phyloP scores from a whole-genome alignment of 176 grass and related monocot genomes.

The Avena sativa region DNA sequence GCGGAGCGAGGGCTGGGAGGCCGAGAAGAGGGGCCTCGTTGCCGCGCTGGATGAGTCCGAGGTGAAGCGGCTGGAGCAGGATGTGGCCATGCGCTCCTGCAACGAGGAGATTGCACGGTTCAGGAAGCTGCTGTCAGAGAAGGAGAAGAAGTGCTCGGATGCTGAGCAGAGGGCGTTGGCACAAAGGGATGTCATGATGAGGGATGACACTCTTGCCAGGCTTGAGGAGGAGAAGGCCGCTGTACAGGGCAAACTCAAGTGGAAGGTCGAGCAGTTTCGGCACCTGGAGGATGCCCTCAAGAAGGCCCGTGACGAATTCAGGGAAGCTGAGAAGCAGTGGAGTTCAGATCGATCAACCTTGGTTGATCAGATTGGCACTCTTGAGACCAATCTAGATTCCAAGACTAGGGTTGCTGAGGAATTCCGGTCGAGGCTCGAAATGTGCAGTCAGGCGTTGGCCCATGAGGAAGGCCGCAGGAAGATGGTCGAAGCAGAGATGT shows the following conservation, averaged over 20 bases:
- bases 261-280: conserved; percentile 86
- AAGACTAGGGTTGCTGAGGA: conserved; percentile 63
- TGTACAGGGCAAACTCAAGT: conserved; percentile 67
- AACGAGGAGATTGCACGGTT: conserved; percentile 62
- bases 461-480: conserved; percentile 88
- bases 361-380: conserved; percentile 54
- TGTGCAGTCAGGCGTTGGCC: conserved; percentile 77
- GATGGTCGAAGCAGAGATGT: conserved; percentile 65
- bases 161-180: conserved; percentile 59
- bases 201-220: conserved; percentile 62
- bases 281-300: conserved; percentile 84
- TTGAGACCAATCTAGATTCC: conserved; percentile 61
- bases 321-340: conserved; percentile 59
- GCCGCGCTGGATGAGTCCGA: conserved; percentile 70
- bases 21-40: conserved; percentile 53
- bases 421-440: conserved; percentile 57
- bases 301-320: conserved; percentile 68
- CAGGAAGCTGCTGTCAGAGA: conserved; percentile 49
- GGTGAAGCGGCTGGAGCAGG: conserved; percentile 52
- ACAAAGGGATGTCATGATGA: conserved; percentile 57
- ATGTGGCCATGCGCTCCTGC: conserved; percentile 35
- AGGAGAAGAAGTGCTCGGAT: conserved; percentile 61
- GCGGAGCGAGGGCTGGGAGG: conserved; percentile 53
- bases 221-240: conserved; percentile 76
- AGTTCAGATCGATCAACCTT: conserved; percentile 58